Evolutionary conservation across 1,139 yeast species (phyloP), one percentile per base, ranked within the genome.

Genomic region (Pichia sorboxylosa): DNA sequence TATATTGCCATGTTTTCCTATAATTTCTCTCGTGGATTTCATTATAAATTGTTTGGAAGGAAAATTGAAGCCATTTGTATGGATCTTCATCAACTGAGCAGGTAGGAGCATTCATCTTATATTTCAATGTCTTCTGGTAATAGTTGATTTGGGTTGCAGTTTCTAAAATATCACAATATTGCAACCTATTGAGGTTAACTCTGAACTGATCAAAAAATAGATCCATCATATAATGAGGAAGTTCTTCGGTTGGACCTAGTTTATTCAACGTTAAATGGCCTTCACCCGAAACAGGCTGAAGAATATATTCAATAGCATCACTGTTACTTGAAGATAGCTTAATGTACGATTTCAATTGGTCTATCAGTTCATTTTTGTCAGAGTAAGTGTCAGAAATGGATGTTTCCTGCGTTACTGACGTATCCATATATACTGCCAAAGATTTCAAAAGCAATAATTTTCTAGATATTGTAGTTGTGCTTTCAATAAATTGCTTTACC

Each of bases 1-100:
- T 73, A 48, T 71, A 69, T 2, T 69, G 92, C 98, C 98, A 92
- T 26, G 85, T 75, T 93, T 95, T 83, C 47, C 71, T 75, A 43
- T 75, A 69, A 47, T 82, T 73, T 45, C 67, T 72, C 41, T 83
- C 90, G 45, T 81, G 94, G 24, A 92, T 77, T 51, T 85, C 95
- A 38, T 73, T 64, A 32, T 72, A 58, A 3, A 90, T 80, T 13
- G 83, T 74, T 19, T 68, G 59, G 0, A 82, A 92, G 2, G 90
- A 81, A 52, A 81, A 92, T 42, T 62, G 57, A 46, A 90, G 72
- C 98, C 98, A 92, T 26, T 69, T 75, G 32, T 55, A 61, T 0
- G 97, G 94, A 42, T 77, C 71, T 30, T 84, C 81, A 30, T 61
- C 51, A 3, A 76, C 71, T 0, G 80, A 32, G 4, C 57, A 63